Base-by-base conservation (phyloP, 164 flowering plant species). In the Akebia trifoliata region DNA sequence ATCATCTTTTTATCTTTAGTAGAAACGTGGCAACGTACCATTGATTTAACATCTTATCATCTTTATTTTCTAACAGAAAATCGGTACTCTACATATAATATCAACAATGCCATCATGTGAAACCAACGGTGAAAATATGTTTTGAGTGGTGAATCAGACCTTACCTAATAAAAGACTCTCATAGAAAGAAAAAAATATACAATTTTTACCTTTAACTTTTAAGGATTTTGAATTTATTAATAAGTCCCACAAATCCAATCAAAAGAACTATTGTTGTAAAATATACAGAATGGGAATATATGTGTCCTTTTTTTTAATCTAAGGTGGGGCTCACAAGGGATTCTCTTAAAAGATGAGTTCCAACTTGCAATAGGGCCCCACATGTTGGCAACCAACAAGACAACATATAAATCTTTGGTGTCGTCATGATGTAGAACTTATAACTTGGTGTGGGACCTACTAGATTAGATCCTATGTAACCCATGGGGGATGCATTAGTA, bases 381-480 rank as follows among this genome's bases (percentile, higher is more conserved):
- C 12, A 50, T 30, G 37, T 31, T 17, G 53, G 3, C 15, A 46
- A 4, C 50, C 7, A 46, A 18, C 30, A 46, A 46, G 26, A 24
- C 25, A 46, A 14, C 25, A 22, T 11, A 11, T 11, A 22, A 46
- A 46, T 22, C 50, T 46, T 9, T 22, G 28, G 10, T 21, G 50
- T 14, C 50, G 24, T 46, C 36, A 43, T 50, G 54, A 29, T 50
- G 31, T 50, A 36, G n/a, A 50, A 50, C 20, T 31, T 17, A 50
- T 29, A 26, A 44, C 50, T 38, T n/a, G n/a, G n/a, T 8, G 22
- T 6, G 22, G 48, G 48, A 18, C 25, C 22, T 44, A 21, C 24
- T 24, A 44, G 18, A 18, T 24, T 44, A 44, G 48, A 26, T 18
- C 48, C 48, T 26, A 44, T 46, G 50, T 14, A 46, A 46, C 50